A percentile compares a stretch with the other conserved stretches of the same genome.
These are phyloP conservation scores for Tuber magnatum DNA, from an alignment of 495 filamentous ascomycete species.

Conservation along the genomic window DNA sequence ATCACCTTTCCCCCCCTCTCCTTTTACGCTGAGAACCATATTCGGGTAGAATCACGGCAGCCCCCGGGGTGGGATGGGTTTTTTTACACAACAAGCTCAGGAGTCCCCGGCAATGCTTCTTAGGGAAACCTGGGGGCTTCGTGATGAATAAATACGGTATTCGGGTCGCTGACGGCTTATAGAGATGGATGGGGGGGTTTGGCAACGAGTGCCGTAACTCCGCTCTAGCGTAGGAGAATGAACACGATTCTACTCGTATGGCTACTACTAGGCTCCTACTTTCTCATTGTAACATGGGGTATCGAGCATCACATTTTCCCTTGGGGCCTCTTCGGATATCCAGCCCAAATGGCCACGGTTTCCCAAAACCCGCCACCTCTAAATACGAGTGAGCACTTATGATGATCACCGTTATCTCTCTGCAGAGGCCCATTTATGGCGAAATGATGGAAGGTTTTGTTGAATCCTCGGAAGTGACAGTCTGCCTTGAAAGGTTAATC, in stretches of 20 bases:
- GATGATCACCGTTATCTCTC: background rate
- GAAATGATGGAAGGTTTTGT: background rate
- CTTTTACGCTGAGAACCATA: background rate
- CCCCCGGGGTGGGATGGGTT: background rate
- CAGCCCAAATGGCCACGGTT: background rate
- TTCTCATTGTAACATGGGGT: background rate
- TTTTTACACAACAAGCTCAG: background rate
- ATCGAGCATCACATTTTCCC: background rate
- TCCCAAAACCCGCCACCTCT: background rate
- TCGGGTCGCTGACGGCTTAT: background rate
- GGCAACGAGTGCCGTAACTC: background rate
- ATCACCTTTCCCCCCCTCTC: background rate
- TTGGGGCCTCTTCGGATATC: background rate
- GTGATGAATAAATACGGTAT: background rate
- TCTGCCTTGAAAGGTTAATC: background rate
- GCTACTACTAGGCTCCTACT: background rate
- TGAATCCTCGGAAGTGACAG: background rate
- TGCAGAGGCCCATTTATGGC: background rate
- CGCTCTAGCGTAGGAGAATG: background rate
- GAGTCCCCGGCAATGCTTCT: background rate
- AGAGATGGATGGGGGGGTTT: background rate
- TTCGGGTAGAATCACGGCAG: background rate
- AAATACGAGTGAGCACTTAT: background rate
- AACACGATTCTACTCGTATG: background rate
- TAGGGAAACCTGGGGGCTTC: background rate